Percentiles rank a stretch among this genome's conserved stretches.
Conservation (phyloP, 1,284 basidiomycete species). For the Marasmius oreades region DNA sequence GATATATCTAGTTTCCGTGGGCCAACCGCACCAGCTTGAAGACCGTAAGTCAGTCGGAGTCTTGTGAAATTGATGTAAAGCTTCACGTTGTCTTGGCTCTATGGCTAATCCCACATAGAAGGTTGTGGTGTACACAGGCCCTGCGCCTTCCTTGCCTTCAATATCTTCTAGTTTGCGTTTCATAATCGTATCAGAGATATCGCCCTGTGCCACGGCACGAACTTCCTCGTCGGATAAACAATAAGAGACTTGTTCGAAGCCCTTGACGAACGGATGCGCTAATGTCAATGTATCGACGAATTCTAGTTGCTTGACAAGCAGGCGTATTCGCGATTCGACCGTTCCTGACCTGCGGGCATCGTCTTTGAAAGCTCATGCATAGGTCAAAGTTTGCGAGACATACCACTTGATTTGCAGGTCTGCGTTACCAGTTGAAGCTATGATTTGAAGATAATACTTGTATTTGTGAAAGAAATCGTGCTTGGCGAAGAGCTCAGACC, state of each 20-base stretch:
- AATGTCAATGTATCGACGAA: constrained; percentile 88
- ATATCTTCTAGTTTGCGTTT: constrained; percentile 81
- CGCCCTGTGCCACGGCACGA: constrained; percentile 85
- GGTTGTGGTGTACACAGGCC: constrained; percentile 86
- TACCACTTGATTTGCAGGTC: constrained; percentile 96
- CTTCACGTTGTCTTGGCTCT: constrained; percentile 85
- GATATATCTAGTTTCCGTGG: constrained; percentile 91
- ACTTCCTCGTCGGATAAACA: constrained; percentile 88
- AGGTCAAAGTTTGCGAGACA: constrained; percentile 21
- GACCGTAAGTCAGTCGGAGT: constrained; percentile 12
- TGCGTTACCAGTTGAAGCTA: constrained; percentile 81
- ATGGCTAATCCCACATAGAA: constrained; percentile 97
- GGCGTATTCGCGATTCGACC: constrained; percentile 95
- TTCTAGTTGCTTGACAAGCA: constrained; percentile 97
- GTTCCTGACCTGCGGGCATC: constrained; percentile 72
- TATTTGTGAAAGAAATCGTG: constrained; percentile 98
- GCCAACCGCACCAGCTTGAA: constrained; percentile 62
- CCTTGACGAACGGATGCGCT: constrained; percentile 95
- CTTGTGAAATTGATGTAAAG: constrained; percentile 14
- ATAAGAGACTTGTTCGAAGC: constrained; percentile 85
- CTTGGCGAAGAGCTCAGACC: constrained; percentile 90
- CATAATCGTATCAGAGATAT: constrained; percentile 68
- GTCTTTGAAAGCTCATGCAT: constrained; percentile 11
- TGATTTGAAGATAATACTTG: constrained; percentile 97
- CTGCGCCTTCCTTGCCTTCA: constrained; percentile 72